These are phyloP conservation scores for Dryas drummondii DNA, from an alignment of 306 rosid genomes.

Conservation along the genomic window DNA sequence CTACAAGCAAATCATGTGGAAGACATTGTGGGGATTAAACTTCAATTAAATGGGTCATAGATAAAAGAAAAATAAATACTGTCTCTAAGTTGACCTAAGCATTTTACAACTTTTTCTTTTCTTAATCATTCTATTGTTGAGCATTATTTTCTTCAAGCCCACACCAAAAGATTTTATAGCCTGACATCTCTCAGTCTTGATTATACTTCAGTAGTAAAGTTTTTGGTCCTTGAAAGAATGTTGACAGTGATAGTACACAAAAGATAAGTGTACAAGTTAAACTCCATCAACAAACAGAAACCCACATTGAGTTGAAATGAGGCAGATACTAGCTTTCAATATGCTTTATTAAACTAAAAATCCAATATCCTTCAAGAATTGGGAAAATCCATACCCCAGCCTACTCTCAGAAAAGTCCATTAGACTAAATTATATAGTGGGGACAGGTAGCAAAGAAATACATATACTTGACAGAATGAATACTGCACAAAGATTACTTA, in stretches of 20 bases:
- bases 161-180: too few species aligned
- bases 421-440: not conserved
- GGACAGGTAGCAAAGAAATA: not conserved
- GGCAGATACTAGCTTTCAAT: not conserved
- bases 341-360: not conserved
- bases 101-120: too few species aligned
- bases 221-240: too few species aligned
- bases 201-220: too few species aligned
- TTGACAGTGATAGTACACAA: too few species aligned
- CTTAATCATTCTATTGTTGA: too few species aligned
- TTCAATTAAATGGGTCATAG: not conserved
- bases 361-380: not conserved
- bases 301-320: not conserved
- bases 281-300: too few species aligned
- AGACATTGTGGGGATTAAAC: not conserved
- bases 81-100: not conserved
- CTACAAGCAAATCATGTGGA: constrained; percentile 34
- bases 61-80: not conserved
- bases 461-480: not conserved
- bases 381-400: not conserved
- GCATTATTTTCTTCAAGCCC: too few species aligned
- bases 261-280: too few species aligned
- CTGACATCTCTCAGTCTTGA: too few species aligned
- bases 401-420: not conserved
- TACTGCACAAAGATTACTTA: constrained; percentile 26